Evolutionary conservation across 164 flowering plant genomes (phyloP), one percentile per base, ranked within the genome.

Genomic region (Dillenia suffruticosa): DNA sequence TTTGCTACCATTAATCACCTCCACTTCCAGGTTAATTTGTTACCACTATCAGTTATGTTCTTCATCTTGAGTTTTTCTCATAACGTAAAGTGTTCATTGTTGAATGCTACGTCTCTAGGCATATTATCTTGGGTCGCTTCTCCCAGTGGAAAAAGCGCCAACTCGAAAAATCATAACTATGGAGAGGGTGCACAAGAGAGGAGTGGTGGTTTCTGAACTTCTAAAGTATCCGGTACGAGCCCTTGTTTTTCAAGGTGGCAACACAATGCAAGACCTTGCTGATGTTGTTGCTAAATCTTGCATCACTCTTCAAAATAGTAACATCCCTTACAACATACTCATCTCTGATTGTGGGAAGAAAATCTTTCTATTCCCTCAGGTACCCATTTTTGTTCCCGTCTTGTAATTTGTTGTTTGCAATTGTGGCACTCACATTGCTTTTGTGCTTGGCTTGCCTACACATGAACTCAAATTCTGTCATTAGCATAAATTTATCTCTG

Each of bases 1-100:
- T 89, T 92, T 82, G 98, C 98, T 57, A 92, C 96, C 53, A 86
- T 92, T 55, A 92, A 92, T 73, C 98, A 92, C 67, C 91, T 89
- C 49, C 98, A 92, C 61, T 92, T 92, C 70, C 94, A 87, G 88
- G 97, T 88, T 47, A 1, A 14, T 9, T 45, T 46, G 22, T 26
- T 5, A 62, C 12, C 40, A 32, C 40, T 32, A 32, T 32, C 40
- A 32, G 40, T 32, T 32, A 32, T 32, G 40, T 32, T 32, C 40
- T 6, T 32, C 0, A 32, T 32, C 40, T 32, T 4, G 40, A 32
- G 40, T 32, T 32, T 5, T 32, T 32, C 40, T 32, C 40, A 32
- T 32, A 32, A 32, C 5, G 40, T 32, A 4, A 32, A 4, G 7
- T 32, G 6, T 5, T 32, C 40, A 32, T 32, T 46, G 46, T 19